Evolutionary conservation across 176 grass and related monocot genomes (phyloP).

Genomic region (Ampelocalamus luodianensis): DNA sequence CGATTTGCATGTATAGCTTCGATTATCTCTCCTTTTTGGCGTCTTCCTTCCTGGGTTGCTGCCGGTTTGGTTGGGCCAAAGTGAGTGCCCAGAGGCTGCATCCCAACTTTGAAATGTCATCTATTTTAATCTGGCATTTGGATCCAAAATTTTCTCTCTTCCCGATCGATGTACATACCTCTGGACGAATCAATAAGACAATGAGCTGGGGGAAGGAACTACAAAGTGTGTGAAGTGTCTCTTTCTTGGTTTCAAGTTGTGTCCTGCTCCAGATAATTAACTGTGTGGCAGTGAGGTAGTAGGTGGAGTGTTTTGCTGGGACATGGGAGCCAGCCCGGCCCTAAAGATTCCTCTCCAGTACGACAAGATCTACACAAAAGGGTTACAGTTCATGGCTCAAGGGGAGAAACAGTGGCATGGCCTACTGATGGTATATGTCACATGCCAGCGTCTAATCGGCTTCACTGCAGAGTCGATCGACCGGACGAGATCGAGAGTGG

Average conservation of each 20-base stretch:
- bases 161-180: conserved; percentile 35
- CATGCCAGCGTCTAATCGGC: conserved; percentile 8
- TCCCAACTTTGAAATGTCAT: conserved; percentile 52
- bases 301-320: conserved; percentile 14
- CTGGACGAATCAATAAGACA: conserved; percentile 13
- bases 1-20: conserved; percentile 46
- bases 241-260: conserved; percentile 38
- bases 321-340: conserved; percentile 41
- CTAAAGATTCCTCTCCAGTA: conserved; percentile 42
- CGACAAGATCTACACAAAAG: conserved; percentile 41
- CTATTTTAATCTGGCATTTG: conserved; percentile 63
- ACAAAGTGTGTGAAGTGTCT: conserved; percentile 32
- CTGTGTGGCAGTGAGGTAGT: background rate
- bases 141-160: conserved; percentile 27
- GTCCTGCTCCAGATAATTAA: conserved; percentile 35
- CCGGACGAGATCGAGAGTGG: background rate
- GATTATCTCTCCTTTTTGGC: background rate
- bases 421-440: background rate
- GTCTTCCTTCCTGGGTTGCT: conserved; percentile 2
- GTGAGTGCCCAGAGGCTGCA: conserved; percentile 37
- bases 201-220: conserved; percentile 24
- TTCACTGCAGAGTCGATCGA: conserved; percentile 14
- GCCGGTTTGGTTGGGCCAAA: conserved; percentile 36
- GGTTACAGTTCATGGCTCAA: conserved; percentile 5
- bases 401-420: conserved; percentile 14